A percentile compares a stretch with the other conserved stretches of the same genome.
Evolutionary conservation across 116 monocot genomes (phyloP).

Genomic region (Trichopus zeylanicus): DNA sequence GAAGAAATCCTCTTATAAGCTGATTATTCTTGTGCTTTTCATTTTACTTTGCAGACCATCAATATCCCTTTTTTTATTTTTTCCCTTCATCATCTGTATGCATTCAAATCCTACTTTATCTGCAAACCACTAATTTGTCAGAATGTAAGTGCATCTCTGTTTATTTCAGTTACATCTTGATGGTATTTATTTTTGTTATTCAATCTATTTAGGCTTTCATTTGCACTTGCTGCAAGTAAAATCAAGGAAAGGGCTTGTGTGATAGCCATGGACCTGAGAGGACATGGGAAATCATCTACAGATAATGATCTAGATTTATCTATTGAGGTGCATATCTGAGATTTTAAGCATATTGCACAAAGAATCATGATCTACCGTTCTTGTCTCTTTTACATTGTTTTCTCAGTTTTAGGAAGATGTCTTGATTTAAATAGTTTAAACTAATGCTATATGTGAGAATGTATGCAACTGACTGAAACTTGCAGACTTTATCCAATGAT

Average conservation of each 20-base stretch:
- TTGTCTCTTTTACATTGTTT: not conserved
- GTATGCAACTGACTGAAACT: slow-evolving; percentile 7
- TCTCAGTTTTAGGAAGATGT: not conserved
- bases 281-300: slow-evolving; percentile 87
- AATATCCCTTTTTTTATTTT: too few species aligned
- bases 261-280: slow-evolving; percentile 90
- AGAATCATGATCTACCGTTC: not conserved
- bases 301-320: slow-evolving; percentile 86
- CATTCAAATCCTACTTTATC: too few species aligned
- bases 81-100: too few species aligned
- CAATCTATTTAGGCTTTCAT: slow-evolving; percentile 68
- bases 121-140: not conserved
- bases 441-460: not conserved
- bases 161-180: not conserved
- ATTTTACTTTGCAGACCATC: too few species aligned
- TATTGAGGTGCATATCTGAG: slow-evolving; percentile 48
- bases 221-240: slow-evolving; percentile 84
- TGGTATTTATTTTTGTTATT: not conserved
- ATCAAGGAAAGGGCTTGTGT: slow-evolving; percentile 84
- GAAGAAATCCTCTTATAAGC: too few species aligned
- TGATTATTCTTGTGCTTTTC: too few species aligned
- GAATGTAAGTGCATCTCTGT: not conserved
- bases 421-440: not conserved
- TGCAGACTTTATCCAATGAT: slow-evolving; percentile 87
- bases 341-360: not conserved